A percentile compares a stretch with the other conserved stretches of the same genome.
These are phyloP conservation scores for Xylaria longipes DNA, from an alignment of 495 filamentous ascomycete species.

Conservation along the genomic window DNA sequence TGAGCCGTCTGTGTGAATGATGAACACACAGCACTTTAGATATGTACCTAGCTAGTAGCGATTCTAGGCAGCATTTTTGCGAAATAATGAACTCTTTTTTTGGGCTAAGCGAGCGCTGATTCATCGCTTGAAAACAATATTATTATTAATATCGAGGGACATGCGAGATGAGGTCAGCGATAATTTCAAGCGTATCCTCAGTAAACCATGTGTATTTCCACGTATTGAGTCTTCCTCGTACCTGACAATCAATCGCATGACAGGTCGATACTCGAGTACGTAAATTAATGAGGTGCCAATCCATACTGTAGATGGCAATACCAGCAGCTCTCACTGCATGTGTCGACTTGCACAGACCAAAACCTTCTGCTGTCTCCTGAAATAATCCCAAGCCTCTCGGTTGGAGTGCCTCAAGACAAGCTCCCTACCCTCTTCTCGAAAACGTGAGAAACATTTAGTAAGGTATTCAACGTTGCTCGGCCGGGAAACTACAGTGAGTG, in stretches of 20 bases:
- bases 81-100: neutral
- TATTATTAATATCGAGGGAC: neutral
- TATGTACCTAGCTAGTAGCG: neutral
- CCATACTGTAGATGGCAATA: neutral
- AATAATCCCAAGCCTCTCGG: conserved; percentile 10
- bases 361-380: neutral
- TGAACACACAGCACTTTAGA: neutral
- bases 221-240: neutral
- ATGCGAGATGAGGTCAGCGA: neutral
- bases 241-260: neutral
- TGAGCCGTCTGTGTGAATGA: neutral
- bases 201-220: neutral
- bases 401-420: conserved; percentile 1
- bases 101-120: neutral
- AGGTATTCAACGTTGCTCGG: conserved; percentile 13
- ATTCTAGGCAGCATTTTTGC: neutral
- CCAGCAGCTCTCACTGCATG: neutral
- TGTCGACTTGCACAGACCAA: conserved; percentile 5
- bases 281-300: neutral
- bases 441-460: conserved; percentile 3
- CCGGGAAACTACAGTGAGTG: conserved; percentile 5
- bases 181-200: neutral
- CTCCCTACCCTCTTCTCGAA: conserved; percentile 7
- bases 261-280: neutral
- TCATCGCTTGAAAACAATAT: neutral